Percentiles rank a stretch among this genome's conserved stretches.
These are phyloP conservation scores for Penicillium ucsense DNA, from an alignment of 495 filamentous ascomycete species.

Conservation along the genomic window DNA sequence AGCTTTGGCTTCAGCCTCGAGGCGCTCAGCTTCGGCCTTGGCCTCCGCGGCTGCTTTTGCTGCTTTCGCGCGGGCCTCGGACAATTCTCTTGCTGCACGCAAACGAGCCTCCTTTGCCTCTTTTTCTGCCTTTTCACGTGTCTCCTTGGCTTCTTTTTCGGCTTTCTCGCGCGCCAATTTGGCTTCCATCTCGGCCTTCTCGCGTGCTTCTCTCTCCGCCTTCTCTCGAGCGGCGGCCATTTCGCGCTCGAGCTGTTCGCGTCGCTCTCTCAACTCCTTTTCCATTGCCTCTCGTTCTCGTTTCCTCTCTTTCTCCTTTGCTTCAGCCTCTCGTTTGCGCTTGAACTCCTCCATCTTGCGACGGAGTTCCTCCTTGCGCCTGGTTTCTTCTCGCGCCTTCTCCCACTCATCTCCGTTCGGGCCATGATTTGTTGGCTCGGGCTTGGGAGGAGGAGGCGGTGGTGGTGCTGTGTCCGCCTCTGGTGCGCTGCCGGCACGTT, in stretches of 20 bases:
- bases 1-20: constrained; percentile 6
- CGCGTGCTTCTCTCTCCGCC: constrained; percentile 35
- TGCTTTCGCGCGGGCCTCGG: no score
- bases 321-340: constrained; percentile 30
- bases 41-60: no score
- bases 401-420: constrained; percentile 51
- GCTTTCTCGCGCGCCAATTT: constrained; percentile 22
- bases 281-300: constrained; percentile 43
- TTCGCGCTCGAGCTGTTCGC: constrained; percentile 40
- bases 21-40: no score
- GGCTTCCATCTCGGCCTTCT: constrained; percentile 31
- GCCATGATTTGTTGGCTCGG: constrained; percentile 6
- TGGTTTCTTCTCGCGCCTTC: constrained; percentile 61
- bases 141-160: constrained; percentile 28
- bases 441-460: constrained; percentile 9
- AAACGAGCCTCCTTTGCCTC: constrained; percentile 18
- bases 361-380: constrained; percentile 37
- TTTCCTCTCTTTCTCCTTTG: constrained; percentile 35
- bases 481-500: constrained; percentile 5
- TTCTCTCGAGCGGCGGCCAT: constrained; percentile 37
- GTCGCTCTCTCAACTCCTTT: constrained; percentile 37
- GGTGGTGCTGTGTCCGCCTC: not conserved
- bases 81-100: no score
- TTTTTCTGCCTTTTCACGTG: constrained; percentile 28
- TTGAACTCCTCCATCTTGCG: constrained; percentile 59